These are phyloP conservation scores for Aspergillus texensis DNA, from an alignment of 2,329 filamentous ascomycete species.

Conservation along the genomic window DNA sequence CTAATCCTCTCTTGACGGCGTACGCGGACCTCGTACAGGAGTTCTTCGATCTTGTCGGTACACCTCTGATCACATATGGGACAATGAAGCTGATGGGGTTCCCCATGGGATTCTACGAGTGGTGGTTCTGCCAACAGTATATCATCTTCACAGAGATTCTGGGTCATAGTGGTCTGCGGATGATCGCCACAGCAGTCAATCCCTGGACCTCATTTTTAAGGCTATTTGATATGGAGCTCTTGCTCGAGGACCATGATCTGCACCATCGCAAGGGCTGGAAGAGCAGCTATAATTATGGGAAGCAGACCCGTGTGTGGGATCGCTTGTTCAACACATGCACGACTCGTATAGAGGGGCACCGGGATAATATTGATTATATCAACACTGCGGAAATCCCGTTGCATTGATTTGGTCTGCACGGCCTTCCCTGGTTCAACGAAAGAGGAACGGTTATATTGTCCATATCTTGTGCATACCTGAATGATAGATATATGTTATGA, in stretches of 20 bases:
- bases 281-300: slow-evolving; percentile 22
- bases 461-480: neutral
- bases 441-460: neutral
- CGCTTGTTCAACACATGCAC: slow-evolving; percentile 19
- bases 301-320: slow-evolving; percentile 24
- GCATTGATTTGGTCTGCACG: neutral
- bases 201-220: slow-evolving; percentile 15
- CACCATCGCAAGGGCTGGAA: slow-evolving; percentile 22
- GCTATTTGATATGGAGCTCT: slow-evolving; percentile 17
- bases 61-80: slow-evolving; percentile 16
- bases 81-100: slow-evolving; percentile 17
- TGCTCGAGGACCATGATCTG: slow-evolving; percentile 22
- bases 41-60: slow-evolving; percentile 18
- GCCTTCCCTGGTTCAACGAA: neutral
- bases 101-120: slow-evolving; percentile 22
- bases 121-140: slow-evolving; percentile 23
- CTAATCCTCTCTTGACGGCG: slow-evolving; percentile 16
- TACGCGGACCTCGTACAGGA: slow-evolving; percentile 23
- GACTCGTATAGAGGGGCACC: slow-evolving; percentile 15
- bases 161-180: slow-evolving; percentile 20
- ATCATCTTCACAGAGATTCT: slow-evolving; percentile 19
- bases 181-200: slow-evolving; percentile 13
- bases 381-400: slow-evolving; percentile 9
- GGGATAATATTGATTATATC: slow-evolving; percentile 17
- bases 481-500: too few relatives aligned